Percentiles rank a stretch among this genome's conserved stretches.
phyloP scores from a whole-genome alignment of 345 rosid species.

The thale cress (Arabidopsis thaliana) region TAIR10.1 NC_003070.9:2709001-2709500 shows the following conservation, averaged over 20 bases:
- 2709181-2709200: conserved; percentile 60
- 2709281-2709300: conserved; percentile 74
- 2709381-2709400: conserved; percentile 52
- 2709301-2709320: conserved; percentile 66
- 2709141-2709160: conserved; percentile 69
- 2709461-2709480: conserved; percentile 26
- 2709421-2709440: conserved; percentile 4
- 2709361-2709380: conserved; percentile 77
- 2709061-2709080: conserved; percentile 74
- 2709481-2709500: conserved; percentile 19
- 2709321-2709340: conserved; percentile 84
- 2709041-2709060: conserved; percentile 80
- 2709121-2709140: conserved; percentile 87
- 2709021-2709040: conserved; percentile 73
- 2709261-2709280: conserved; percentile 72
- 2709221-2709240: conserved; percentile 77
- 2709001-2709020: conserved; percentile 80
- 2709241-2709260: conserved; percentile 69
- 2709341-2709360: conserved; percentile 77
- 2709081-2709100: conserved; percentile 92
- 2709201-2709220: conserved; percentile 67
- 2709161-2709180: conserved; percentile 57
- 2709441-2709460: conserved; percentile 22
- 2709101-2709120: conserved; percentile 88
- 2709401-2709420: conserved; percentile 15